Base-by-base conservation (phyloP, 805 yeast species). In the Candida takata region DNA sequence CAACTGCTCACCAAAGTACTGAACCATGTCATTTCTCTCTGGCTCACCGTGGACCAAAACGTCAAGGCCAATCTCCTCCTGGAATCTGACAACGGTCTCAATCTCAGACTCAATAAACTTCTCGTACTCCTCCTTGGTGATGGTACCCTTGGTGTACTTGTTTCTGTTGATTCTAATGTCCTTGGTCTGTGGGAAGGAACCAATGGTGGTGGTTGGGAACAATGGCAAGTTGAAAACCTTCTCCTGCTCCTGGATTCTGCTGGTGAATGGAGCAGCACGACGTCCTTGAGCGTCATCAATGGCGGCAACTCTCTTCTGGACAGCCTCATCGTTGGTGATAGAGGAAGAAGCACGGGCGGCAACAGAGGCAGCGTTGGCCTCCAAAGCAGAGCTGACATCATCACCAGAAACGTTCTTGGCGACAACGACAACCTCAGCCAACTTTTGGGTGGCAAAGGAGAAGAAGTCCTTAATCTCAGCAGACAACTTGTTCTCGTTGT, bases 11-110 rank as follows among this genome's bases (percentile, higher is more conserved):
- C 98, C 99, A 53, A 92, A 92, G 82, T 90, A 92, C 77, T 92
- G 98, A 60, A 92, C 98, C 99, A 92, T 92, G 75, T 92, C 99
- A 75, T 92, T 92, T 80, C 99, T 84, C 80, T 92, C 98, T 69
- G 99, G 98, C 77, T 92, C 99, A 76, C 99, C 99, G 72, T 92
- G 98, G 52, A 92, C 99, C 56, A 90, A 75, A 57, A 92, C 97
- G 64, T 92, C 99, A 58, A 92, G 79, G 55, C 95, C 99, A 61
- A 90, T 79, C 67, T 92, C 96, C 74, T 92, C 98, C 77, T 92
- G 99, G 94, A 92, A 92, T 75, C 86, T 82, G 70, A 92, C 84
- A 60, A 90, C 97, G 45, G 73, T 80, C 66, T 84, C 90, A 55
- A 92, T 92, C 77, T 92, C 97, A 72, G 86, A 73, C 74, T 92